Evolutionary conservation across 495 filamentous ascomycete genomes (phyloP).

Genomic region (Bacidia rubella): DNA sequence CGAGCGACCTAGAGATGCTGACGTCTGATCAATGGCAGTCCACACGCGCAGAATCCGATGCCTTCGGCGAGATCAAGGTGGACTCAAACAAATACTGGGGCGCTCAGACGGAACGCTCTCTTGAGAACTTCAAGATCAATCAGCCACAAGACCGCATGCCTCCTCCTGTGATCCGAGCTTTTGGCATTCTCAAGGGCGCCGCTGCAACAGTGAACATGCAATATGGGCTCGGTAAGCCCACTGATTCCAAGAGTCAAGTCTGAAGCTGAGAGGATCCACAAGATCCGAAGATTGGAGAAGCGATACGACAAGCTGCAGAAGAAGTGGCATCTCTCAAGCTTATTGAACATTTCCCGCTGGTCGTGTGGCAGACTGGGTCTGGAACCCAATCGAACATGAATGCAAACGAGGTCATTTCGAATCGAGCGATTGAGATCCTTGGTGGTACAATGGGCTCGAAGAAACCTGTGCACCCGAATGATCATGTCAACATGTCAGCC

Average conservation of each 20-base stretch:
- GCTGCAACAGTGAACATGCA: slow-evolving; percentile 93
- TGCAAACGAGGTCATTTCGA: slow-evolving; percentile 99
- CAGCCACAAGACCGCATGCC: slow-evolving; percentile 99
- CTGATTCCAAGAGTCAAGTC: slow-evolving; percentile 1
- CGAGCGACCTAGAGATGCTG: neutral
- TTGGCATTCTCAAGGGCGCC: slow-evolving; percentile 94
- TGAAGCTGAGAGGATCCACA: slow-evolving; percentile 8
- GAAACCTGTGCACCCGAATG: slow-evolving; percentile 97
- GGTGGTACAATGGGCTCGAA: slow-evolving; percentile 89
- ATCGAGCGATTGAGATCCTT: slow-evolving; percentile 95
- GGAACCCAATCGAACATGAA: slow-evolving; percentile 99
- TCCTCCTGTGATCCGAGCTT: slow-evolving; percentile 76
- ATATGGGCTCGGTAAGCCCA: slow-evolving; percentile 72
- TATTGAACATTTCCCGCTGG: slow-evolving; percentile 93
- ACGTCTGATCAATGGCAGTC: slow-evolving; percentile 1
- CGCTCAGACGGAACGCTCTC: slow-evolving; percentile 92
- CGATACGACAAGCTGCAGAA: slow-evolving; percentile 84
- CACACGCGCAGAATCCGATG: slow-evolving; percentile 75
- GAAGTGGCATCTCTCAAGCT: slow-evolving; percentile 93
- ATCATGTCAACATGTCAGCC: slow-evolving; percentile 98
- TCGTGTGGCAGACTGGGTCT: slow-evolving; percentile 98
- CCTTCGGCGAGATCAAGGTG: slow-evolving; percentile 93
- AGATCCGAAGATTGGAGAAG: slow-evolving; percentile 83
- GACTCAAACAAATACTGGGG: slow-evolving; percentile 95
- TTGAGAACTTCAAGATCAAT: slow-evolving; percentile 98